A percentile compares a stretch with the other conserved stretches of the same genome.
These are phyloP conservation scores for Dioszegia crocea DNA, from an alignment of 768 basidiomycete species.

Conservation along the genomic window DNA sequence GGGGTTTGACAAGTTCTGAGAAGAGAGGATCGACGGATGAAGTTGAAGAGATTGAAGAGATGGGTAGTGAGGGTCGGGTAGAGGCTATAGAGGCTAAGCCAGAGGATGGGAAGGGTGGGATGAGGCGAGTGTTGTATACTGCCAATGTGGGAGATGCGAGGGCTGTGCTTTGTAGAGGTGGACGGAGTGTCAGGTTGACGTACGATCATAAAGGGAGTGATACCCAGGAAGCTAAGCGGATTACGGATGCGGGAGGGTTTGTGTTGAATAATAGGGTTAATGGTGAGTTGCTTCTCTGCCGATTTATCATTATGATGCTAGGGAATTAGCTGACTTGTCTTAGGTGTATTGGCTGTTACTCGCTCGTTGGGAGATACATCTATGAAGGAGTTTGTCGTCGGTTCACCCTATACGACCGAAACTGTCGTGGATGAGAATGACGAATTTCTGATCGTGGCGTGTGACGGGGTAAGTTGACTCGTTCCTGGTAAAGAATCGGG, in stretches of 20 bases:
- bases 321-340: background rate
- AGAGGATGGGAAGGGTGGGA: constrained; percentile 32
- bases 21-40: constrained; percentile 8
- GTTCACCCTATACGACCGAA: constrained; percentile 97
- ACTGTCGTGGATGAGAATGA: constrained; percentile 84
- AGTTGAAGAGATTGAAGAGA: constrained; percentile 18
- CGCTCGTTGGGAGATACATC: constrained; percentile 91
- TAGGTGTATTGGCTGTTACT: constrained; percentile 83
- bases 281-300: constrained; percentile 54
- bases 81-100: constrained; percentile 58
- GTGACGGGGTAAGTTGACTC: constrained; percentile 76
- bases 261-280: constrained; percentile 98
- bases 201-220: constrained; percentile 99
- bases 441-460: constrained; percentile 91
- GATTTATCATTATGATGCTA: no score
- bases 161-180: constrained; percentile 81
- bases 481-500: background rate
- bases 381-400: constrained; percentile 99
- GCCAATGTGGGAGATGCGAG: constrained; percentile 97
- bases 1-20: constrained; percentile 28
- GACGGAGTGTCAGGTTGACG: constrained; percentile 85
- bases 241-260: constrained; percentile 95
- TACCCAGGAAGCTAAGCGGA: constrained; percentile 93
- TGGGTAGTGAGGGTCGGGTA: constrained; percentile 49
- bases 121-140: constrained; percentile 79